phyloP scores from a whole-genome alignment of 768 basidiomycete species.

The Saitozyma sp. region DNA sequence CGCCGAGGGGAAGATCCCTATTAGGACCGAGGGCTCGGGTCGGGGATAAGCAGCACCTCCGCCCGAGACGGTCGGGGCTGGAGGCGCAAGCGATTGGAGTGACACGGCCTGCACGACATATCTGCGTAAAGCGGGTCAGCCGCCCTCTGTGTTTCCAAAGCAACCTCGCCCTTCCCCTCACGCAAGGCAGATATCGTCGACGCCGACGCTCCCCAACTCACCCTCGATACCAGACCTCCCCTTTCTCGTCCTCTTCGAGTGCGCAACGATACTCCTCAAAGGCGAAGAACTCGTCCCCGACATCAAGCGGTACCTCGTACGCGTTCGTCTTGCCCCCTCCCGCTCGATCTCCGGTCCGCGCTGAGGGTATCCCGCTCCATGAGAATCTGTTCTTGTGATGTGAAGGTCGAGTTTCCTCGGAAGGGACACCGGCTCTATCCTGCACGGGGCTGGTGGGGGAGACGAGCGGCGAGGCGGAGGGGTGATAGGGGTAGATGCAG shows the following conservation, averaged over 20 bases:
- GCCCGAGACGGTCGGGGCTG: not conserved
- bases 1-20: constrained; percentile 89
- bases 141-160: too few relatives aligned
- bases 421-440: constrained; percentile 16
- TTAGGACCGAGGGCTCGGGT: constrained; percentile 63
- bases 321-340: constrained; percentile 26
- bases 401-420: constrained; percentile 1
- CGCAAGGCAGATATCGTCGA: constrained; percentile 6
- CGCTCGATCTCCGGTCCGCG: constrained; percentile 6
- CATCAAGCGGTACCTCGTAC: constrained; percentile 64
- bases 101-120: constrained; percentile 65
- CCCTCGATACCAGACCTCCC: constrained; percentile 91
- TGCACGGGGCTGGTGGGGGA: constrained; percentile 50
- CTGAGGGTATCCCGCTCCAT: constrained; percentile 24
- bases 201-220: constrained; percentile 55
- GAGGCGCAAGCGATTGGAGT: constrained; percentile 9
- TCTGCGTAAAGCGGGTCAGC: constrained; percentile 52
- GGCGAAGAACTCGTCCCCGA: constrained; percentile 95
- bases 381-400: constrained; percentile 29
- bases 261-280: constrained; percentile 83
- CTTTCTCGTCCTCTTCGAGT: constrained; percentile 62
- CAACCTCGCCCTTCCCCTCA: not conserved
- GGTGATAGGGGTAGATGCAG: constrained; percentile 73
- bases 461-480: constrained; percentile 55
- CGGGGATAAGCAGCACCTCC: constrained; percentile 12